Percentiles rank a stretch among this genome's conserved stretches.
These are phyloP conservation scores for Aspergillus sparsus DNA, from an alignment of 495 filamentous ascomycete genomes.

Conservation along the genomic window DNA sequence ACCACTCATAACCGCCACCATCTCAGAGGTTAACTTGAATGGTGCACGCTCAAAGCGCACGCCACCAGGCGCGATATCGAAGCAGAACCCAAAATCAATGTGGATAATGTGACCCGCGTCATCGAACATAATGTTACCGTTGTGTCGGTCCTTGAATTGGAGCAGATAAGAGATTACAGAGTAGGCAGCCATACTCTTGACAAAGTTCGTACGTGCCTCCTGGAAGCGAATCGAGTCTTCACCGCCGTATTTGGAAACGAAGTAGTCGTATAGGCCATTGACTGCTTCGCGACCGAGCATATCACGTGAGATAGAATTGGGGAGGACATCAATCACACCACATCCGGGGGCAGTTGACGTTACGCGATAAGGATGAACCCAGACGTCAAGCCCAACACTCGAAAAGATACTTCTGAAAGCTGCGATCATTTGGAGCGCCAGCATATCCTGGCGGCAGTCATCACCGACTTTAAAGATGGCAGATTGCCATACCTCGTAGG, in stretches of 20 bases:
- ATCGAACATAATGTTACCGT: conserved; percentile 99
- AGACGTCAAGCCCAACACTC: conserved; percentile 90
- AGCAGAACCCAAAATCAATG: conserved; percentile 99
- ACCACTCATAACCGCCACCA: conserved; percentile 98
- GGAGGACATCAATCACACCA: conserved; percentile 96
- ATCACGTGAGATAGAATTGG: conserved; percentile 96
- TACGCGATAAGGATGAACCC: conserved; percentile 94
- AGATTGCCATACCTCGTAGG: conserved; percentile 94
- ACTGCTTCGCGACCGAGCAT: conserved; percentile 98
- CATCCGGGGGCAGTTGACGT: conserved; percentile 98
- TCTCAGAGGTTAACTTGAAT: conserved; percentile 96
- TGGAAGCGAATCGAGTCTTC: conserved; percentile 94
- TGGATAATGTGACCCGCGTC: conserved; percentile 96
- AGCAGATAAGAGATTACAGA: conserved; percentile 96
- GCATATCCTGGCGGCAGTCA: conserved; percentile 95
- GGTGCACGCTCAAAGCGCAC: conserved; percentile 96
- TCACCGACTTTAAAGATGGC: conserved; percentile 99
- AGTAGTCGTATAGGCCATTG: conserved; percentile 97
- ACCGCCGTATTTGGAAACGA: conserved; percentile 92
- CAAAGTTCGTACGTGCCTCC: conserved; percentile 93
- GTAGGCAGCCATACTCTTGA: conserved; percentile 99
- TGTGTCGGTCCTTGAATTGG: conserved; percentile 99
- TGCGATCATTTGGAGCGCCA: conserved; percentile 96
- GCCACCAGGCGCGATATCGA: conserved; percentile 96
- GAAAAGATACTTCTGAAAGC: conserved; percentile 96